phyloP scores from a whole-genome alignment of 805 yeast genomes.

The Candida sithepensis region DNA sequence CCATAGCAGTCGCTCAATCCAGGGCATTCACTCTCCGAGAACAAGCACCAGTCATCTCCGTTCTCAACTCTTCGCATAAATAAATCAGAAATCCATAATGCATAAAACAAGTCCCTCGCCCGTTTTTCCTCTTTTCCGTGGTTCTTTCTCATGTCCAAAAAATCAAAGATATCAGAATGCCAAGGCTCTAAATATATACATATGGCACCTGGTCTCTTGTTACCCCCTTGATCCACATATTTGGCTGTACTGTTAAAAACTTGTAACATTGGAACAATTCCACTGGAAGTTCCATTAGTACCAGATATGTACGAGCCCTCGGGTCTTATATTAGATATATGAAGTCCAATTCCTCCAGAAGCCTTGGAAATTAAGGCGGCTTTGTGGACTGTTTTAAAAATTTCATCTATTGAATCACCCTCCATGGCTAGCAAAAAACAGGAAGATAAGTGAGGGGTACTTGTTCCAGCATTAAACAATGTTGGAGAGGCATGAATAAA shows the following conservation, averaged over 20 bases:
- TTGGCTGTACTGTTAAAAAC: constrained; percentile 95
- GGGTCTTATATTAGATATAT: constrained; percentile 81
- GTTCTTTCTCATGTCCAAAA: constrained; percentile 82
- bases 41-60: constrained; percentile 80
- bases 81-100: constrained; percentile 91
- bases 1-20: constrained; percentile 84
- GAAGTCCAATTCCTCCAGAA: constrained; percentile 95
- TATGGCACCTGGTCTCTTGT: constrained; percentile 96
- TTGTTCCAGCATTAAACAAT: constrained; percentile 88
- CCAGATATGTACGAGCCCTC: constrained; percentile 87
- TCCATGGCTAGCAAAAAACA: constrained; percentile 90
- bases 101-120: constrained; percentile 90
- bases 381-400: constrained; percentile 82
- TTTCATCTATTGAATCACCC: constrained; percentile 94
- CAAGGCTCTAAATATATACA: constrained; percentile 94
- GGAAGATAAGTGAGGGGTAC: constrained; percentile 80
- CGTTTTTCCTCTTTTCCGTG: constrained; percentile 93
- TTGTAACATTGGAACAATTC: constrained; percentile 92
- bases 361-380: constrained; percentile 89
- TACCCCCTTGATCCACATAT: constrained; percentile 98
- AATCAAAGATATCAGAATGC: constrained; percentile 90
- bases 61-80: constrained; percentile 88
- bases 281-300: constrained; percentile 89
- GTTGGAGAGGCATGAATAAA: constrained; percentile 97
- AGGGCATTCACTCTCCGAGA: constrained; percentile 86